phyloP scores from a whole-genome alignment of 176 grass and related monocot genomes.

The Neostapfia colusana region DNA sequence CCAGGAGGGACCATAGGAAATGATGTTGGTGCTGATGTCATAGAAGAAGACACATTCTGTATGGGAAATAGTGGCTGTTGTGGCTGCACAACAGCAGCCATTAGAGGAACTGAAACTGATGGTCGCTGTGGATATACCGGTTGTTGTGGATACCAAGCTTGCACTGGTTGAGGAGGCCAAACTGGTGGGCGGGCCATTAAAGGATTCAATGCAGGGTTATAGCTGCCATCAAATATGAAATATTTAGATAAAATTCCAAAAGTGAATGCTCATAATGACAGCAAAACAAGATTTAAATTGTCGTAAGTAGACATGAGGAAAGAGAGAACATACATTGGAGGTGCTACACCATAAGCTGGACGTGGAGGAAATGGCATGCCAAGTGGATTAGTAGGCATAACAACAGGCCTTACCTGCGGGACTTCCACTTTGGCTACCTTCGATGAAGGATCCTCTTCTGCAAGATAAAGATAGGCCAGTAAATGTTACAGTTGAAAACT shows the following conservation, averaged over 20 bases:
- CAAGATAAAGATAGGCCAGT: slow-evolving; percentile 23
- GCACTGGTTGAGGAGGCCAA: slow-evolving; percentile 57
- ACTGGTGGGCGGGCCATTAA: slow-evolving; percentile 53
- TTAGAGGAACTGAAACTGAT: slow-evolving; percentile 51
- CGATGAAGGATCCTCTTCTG: slow-evolving; percentile 79
- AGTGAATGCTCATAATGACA: neutral
- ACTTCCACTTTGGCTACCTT: slow-evolving; percentile 82
- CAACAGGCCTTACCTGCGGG: slow-evolving; percentile 51
- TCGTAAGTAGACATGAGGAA: slow-evolving; percentile 23
- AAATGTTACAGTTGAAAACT: neutral
- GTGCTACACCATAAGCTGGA: slow-evolving; percentile 61
- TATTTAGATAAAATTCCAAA: neutral
- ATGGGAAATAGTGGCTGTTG: slow-evolving; percentile 89
- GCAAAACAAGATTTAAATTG: neutral
- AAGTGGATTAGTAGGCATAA: slow-evolving; percentile 59
- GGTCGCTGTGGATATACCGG: slow-evolving; percentile 55
- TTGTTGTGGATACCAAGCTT: slow-evolving; percentile 79
- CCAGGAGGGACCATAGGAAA: slow-evolving; percentile 56
- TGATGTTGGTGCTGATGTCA: slow-evolving; percentile 55
- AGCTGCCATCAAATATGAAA: slow-evolving; percentile 53
- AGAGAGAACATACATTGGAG: slow-evolving; percentile 64
- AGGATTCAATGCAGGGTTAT: slow-evolving; percentile 65
- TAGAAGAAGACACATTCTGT: slow-evolving; percentile 72
- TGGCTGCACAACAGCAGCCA: slow-evolving; percentile 40
- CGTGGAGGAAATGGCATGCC: slow-evolving; percentile 62